phyloP scores from a whole-genome alignment of 2,329 filamentous ascomycete species.

The Kalaharituber pfeilii region DNA sequence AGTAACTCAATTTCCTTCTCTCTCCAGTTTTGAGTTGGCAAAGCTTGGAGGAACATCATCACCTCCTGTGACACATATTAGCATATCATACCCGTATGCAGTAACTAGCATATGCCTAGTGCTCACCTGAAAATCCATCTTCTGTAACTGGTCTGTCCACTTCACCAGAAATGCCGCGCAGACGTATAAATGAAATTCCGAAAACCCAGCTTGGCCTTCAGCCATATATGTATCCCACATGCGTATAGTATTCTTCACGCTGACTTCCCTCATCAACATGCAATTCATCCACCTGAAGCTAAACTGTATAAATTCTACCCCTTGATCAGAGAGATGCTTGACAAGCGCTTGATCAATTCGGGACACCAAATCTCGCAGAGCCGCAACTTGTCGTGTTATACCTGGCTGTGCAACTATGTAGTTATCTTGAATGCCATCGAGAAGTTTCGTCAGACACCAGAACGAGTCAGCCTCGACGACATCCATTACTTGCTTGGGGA shows the following conservation, averaged over 20 bases:
- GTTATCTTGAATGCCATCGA: slow-evolving; percentile 98
- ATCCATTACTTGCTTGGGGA: slow-evolving; percentile 78
- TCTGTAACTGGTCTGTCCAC: slow-evolving; percentile 85
- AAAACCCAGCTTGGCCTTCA: slow-evolving; percentile 85
- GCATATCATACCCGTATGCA: neutral
- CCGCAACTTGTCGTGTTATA: slow-evolving; percentile 82
- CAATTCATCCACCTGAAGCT: slow-evolving; percentile 99
- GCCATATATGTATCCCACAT: slow-evolving; percentile 99
- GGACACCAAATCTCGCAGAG: slow-evolving; percentile 73
- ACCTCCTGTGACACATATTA: slow-evolving; percentile 46
- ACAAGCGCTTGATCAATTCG: slow-evolving; percentile 52
- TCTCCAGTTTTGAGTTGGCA: slow-evolving; percentile 87
- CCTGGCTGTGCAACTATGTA: slow-evolving; percentile 96
- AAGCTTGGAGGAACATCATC: slow-evolving; percentile 96
- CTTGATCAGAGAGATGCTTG: slow-evolving; percentile 74
- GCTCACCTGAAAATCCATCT: slow-evolving; percentile 73
- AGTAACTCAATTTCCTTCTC: slow-evolving; percentile 96
- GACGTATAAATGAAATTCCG: slow-evolving; percentile 93
- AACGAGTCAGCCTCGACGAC: slow-evolving; percentile 96
- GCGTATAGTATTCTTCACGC: slow-evolving; percentile 84
- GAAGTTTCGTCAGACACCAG: slow-evolving; percentile 91
- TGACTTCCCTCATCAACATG: slow-evolving; percentile 91
- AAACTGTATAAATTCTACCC: slow-evolving; percentile 97
- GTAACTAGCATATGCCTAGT: neutral
- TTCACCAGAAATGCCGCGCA: slow-evolving; percentile 96